Base-by-base conservation (phyloP, 2,329 filamentous ascomycete species). In the Botryotinia convoluta region DNA sequence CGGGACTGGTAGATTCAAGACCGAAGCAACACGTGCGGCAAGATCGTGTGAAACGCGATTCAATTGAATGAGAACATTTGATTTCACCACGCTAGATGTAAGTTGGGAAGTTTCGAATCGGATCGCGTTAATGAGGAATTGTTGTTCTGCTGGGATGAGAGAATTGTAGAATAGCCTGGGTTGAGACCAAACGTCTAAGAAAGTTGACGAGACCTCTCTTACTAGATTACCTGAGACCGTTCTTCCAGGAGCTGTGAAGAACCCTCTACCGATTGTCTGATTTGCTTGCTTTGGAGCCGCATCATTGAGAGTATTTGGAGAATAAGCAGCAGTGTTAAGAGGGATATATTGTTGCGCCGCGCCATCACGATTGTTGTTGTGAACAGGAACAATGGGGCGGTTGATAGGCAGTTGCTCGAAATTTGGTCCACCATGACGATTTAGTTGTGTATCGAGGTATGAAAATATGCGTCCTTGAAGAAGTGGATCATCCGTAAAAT, bases 91-190 rank as follows among this genome's bases (percentile, higher is more conserved):
- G 0, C 82, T 76, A 60, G 88, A 90, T 77, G 85, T 83, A 48
- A 93, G 77, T 22, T 91, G 86, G 35, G 88, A 86, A 0, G 86
- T 87, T 82, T 94, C 92, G 80, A 93, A 93, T 42, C 91, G 89
- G 72, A 93, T 89, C 0, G 90, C 91, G 80, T 93, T 91, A 82
- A 93, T 86, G 57, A 93, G 81, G 79, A 92, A 90, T 79, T 93
- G 91, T 80, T 92, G 88, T 82, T 93, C 91, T 0, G 85, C 85
- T 2, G 86, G 84, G 2, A 86, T 84, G 68, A 94, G 84, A 0
- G 90, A 93, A 85, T 93, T 93, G 86, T 88, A 93, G 83, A 93
- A 93, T 20, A 93, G 85, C 1, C 91, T 87, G 0, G 91, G 88
- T 80, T 94, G 92, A 4, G 88, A 89, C 90, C 91, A 93, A 80